Evolutionary conservation across 768 basidiomycete genomes (phyloP).

Genomic region (Clitopilus hobsonii): DNA sequence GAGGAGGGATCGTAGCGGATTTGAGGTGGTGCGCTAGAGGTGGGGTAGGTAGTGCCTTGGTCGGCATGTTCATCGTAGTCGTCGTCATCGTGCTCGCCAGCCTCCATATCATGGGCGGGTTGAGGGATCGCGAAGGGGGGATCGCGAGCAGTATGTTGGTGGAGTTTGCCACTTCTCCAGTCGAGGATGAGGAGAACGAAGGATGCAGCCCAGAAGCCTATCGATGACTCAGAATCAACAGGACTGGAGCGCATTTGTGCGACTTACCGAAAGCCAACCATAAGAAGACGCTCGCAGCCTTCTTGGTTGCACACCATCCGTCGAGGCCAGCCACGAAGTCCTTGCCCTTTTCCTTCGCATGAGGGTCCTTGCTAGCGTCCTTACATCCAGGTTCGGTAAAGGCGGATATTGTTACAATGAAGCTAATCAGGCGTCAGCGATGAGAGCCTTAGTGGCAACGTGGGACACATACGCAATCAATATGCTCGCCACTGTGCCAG

Average conservation of each 20-base stretch:
- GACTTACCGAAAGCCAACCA: conserved; percentile 77
- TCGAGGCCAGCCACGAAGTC: conserved; percentile 64
- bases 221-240: not conserved
- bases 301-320: conserved; percentile 91
- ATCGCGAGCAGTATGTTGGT: conserved; percentile 57
- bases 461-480: conserved; percentile 65
- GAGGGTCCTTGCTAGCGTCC: conserved; percentile 74
- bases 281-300: conserved; percentile 85
- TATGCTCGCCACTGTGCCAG: conserved; percentile 61
- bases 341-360: conserved; percentile 56
- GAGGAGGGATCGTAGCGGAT: conserved; percentile 22
- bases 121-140: conserved; percentile 71
- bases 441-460: not conserved
- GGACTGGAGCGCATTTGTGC: not conserved
- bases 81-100: conserved; percentile 49
- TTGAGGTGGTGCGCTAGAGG: conserved; percentile 13
- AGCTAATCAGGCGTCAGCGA: conserved; percentile 34
- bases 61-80: conserved; percentile 29
- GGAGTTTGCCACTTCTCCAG: conserved; percentile 69
- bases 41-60: conserved; percentile 30
- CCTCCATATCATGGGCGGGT: conserved; percentile 39
- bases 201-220: conserved; percentile 76
- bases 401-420: conserved; percentile 74
- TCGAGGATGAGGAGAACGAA: conserved; percentile 61
- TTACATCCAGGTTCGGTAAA: conserved; percentile 93